Evolutionary conservation across 2,329 filamentous ascomycete species (phyloP), one percentile per base, ranked within the genome.

Genomic region (Cladosporium austrohemisphaericum): DNA sequence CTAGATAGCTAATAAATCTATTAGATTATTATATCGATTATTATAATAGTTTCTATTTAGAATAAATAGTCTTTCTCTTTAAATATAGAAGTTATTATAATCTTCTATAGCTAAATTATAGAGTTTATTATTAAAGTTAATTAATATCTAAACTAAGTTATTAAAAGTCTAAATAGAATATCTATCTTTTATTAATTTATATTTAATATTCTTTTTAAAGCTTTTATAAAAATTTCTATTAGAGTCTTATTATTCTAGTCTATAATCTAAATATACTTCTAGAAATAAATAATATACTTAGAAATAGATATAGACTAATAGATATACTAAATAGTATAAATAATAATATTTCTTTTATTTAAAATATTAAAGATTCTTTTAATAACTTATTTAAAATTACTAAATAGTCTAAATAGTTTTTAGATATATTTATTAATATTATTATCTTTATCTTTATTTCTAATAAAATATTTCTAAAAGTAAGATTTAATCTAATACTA

Each of bases 171-270:
- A 6, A 32, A 33, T 49, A 13, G 28, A 33, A 8, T 29, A 9
- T 19, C 22, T 19, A 13, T 41, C 20, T 10, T 10, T 8, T 22
- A 49, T 49, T 3, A 49, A 16, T 43, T 49, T 11, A 13, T 49
- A 26, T n/a, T 49, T 49, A 28, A 49, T n/a, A 11, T 40, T 49
- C 4, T 49, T 29, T 19, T 49, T 49, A 5, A 49, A 18, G 26
- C 29, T 18, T 11, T 14, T 14, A 19, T 8, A 11, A 31, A 41
- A 49, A 47, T 47, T 29, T 31, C 37, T 16, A 29, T 37, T 22
- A 47, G 32, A 13, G 20, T 19, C 13, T 45, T 36, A 13, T 45
- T 16, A 16, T 45, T n/a, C 41, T 28, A 45, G 10, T 36, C 26
- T 26, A 20, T 35, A 11, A 35, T 20, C 28, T 32, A 28, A 25